Base-by-base conservation (phyloP, 1,139 yeast species). In the Sugiyamaella japonica region DNA sequence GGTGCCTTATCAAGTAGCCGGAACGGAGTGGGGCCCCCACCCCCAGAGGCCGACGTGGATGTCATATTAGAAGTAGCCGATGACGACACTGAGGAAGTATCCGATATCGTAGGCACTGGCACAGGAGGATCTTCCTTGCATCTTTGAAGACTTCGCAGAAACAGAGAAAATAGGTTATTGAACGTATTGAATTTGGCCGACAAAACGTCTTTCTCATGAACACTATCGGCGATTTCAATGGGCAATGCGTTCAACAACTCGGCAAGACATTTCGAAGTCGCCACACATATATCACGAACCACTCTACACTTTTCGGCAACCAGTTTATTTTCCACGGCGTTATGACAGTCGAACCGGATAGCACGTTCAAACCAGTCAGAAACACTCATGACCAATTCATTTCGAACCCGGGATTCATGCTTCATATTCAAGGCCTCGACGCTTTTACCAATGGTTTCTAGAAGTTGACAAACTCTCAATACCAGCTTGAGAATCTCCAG, bases 121-220 rank as follows among this genome's bases (percentile, higher is more conserved):
- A 34, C 42, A 5, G 41, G 40, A 8, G 41, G 47, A 15, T 61
- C 65, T 1, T 54, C 54, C 25, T 71, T 78, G 59, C 82, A 80
- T 66, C 82, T 81, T 62, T 88, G 90, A 52, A 89, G 73, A 10
- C 88, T 83, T 64, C 86, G 83, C 63, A 87, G 77, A 55, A 89
- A 81, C 28, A 88, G 72, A 43, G 85, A 83, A 69, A 89, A 89
- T 63, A 85, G 85, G 59, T 83, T 83, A 3, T 86, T 84, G 69
- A 89, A 89, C 1, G 82, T 77, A 52, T 85, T 79, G 42, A 83
- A 81, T 61, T 83, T 85, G 23, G 86, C 80, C 59, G 81, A 78
- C 28, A 75, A 72, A 38, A 81, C 65, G 59, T 85, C 89, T 40
- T 74, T 74, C 56, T 82, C 86, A 57, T 53, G 63, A 5, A 56